Conservation (phyloP, 495 filamentous ascomycete species). For the Beverwykella pulmonaria region DNA sequence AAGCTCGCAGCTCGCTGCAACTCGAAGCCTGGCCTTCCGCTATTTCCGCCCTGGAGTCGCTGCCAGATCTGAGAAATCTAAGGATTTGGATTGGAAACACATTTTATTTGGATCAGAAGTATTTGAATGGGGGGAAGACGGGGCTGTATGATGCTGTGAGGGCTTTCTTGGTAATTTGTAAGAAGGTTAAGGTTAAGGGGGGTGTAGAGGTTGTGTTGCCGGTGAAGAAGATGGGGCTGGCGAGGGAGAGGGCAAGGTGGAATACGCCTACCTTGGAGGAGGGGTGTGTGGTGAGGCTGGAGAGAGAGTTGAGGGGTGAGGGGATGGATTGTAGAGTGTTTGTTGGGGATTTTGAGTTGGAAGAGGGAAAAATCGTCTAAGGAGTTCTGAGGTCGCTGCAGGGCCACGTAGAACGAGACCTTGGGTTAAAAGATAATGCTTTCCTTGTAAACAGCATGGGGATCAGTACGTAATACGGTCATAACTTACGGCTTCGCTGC, state of each 20-base stretch:
- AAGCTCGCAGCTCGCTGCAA: constrained; percentile 4
- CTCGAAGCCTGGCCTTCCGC: constrained; percentile 2
- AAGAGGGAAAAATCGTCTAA: not conserved
- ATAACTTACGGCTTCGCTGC: too few species aligned
- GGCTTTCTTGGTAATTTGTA: not conserved
- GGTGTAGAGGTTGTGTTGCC: not conserved
- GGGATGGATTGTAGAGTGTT: not conserved
- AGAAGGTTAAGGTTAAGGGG: not conserved
- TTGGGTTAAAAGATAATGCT: too few species aligned
- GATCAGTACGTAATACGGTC: too few species aligned
- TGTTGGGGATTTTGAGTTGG: not conserved
- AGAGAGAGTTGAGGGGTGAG: not conserved
- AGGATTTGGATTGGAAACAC: not conserved
- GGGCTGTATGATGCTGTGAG: not conserved
- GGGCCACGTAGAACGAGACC: too few species aligned
- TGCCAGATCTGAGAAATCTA: not conserved
- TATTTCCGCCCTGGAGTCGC: not conserved
- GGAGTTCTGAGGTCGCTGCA: not conserved
- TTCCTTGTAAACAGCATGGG: too few species aligned
- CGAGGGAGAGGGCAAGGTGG: not conserved
- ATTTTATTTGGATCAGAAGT: not conserved
- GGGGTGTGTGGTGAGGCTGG: not conserved
- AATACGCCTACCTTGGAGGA: not conserved
- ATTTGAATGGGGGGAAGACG: not conserved
- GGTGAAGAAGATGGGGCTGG: not conserved